Base-by-base conservation (phyloP, 495 filamentous ascomycete species). In the Recurvomyces mirabilis region DNA sequence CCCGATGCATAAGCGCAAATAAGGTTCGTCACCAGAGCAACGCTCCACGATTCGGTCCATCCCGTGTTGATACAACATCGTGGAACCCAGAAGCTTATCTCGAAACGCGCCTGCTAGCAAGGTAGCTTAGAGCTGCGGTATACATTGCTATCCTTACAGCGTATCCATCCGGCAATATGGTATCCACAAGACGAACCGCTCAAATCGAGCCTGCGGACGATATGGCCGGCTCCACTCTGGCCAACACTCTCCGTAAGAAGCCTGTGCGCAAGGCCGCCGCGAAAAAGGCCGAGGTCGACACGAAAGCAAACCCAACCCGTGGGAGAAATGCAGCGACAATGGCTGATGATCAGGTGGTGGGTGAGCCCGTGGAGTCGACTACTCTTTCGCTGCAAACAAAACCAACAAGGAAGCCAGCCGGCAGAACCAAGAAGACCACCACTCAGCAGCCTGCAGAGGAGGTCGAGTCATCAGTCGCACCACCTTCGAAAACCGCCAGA, bases 101-200 rank as follows among this genome's bases (percentile, higher is more conserved):
- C 22, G 5, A 18, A 37, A 28, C 38, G 38, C 25, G 19, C 38
- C 18, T 41, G 3, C 38, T 41, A n/a, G n/a, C n/a, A n/a, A n/a
- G n/a, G n/a, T n/a, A n/a, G n/a, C n/a, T n/a, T n/a, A n/a, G n/a
- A n/a, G n/a, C n/a, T n/a, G n/a, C n/a, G n/a, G n/a, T n/a, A n/a
- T n/a, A n/a, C n/a, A n/a, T n/a, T n/a, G n/a, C n/a, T n/a, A 41
- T 41, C 20, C 4, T 14, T 43, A 43, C 25, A 6, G 19, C 33
- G 15, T 24, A 26, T 40, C 23, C 17, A 4, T 40, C 5, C 3
- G 32, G 4, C n/a, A 41, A 20, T 13, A 54, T 54, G 51, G 51
- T 54, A 9, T 34, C 46, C n/a, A 54, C 51, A 12, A 14, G 51
- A 11, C 40, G 51, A 5, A 41, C 17, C 25, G 51, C 45, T 51